A percentile compares a stretch with the other conserved stretches of the same genome.
Evolutionary conservation across 192 early-diverging fungal genomes (phyloP).

Genomic region (Rhizophagus clarus): DNA sequence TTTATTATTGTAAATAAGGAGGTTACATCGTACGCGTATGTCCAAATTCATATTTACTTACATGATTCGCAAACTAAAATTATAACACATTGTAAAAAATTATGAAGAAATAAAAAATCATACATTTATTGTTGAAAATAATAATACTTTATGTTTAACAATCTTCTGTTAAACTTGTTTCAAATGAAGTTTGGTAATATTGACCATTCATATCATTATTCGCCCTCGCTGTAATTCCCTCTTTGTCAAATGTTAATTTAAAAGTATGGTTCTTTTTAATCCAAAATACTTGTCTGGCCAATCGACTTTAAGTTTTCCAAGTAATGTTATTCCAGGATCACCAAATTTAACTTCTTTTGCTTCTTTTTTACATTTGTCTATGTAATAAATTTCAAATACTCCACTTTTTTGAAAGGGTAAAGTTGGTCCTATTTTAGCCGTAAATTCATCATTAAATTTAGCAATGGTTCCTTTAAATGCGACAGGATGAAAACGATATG

Average conservation of each 20-base stretch:
- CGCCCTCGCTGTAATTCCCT: neutral
- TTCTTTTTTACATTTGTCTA: no score
- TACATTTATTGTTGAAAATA: no score
- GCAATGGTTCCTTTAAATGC: neutral
- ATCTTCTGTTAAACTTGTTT: neutral
- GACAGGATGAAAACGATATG: neutral
- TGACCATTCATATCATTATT: neutral
- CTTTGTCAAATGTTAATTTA: neutral
- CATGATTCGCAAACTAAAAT: no score
- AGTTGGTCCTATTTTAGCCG: neutral
- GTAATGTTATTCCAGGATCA: neutral
- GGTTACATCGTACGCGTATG: no score
- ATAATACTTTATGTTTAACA: no score
- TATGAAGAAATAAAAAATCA: no score
- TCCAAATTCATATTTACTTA: no score
- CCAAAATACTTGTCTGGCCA: neutral
- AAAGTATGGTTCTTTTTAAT: neutral
- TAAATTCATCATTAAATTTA: neutral
- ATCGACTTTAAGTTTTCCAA: neutral
- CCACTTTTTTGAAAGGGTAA: neutral
- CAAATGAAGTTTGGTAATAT: neutral
- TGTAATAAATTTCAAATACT: neutral
- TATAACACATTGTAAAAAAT: no score
- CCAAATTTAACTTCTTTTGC: no score
- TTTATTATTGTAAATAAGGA: no score